Conservation (phyloP, 805 yeast species). For the Ogataea paraovalis region DNA sequence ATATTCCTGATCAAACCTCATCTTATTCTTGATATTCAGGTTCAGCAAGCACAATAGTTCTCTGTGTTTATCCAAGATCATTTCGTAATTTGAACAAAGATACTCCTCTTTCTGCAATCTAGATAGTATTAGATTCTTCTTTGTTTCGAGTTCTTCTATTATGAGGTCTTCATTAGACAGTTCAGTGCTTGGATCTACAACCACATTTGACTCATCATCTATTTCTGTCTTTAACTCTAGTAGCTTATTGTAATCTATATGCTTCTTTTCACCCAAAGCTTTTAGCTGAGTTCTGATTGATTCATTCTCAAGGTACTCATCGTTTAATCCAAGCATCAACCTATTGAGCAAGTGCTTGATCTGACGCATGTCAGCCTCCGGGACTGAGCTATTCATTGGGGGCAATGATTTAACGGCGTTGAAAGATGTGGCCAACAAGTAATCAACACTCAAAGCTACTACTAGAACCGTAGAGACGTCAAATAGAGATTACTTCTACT, state of each 20-base stretch:
- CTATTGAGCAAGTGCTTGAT: constrained; percentile 24
- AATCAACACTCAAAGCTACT: no score
- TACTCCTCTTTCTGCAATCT: constrained; percentile 34
- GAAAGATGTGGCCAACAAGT: no score
- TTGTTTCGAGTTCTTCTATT: constrained; percentile 19
- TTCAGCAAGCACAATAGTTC: constrained; percentile 23
- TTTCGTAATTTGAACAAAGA: constrained; percentile 25
- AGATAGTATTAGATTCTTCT: constrained; percentile 25
- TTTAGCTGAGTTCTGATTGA: constrained; percentile 11
- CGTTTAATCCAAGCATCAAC: constrained; percentile 27
- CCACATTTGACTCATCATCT: neutral
- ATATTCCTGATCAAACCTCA: constrained; percentile 18
- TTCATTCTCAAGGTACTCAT: constrained; percentile 25
- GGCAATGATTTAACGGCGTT: no score
- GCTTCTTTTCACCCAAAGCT: constrained; percentile 9
- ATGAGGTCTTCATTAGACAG: constrained; percentile 14
- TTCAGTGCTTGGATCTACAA: neutral
- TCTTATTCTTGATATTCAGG: constrained; percentile 13
- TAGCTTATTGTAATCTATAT: constrained; percentile 8
- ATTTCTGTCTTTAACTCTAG: neutral
- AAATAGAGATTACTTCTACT: no score
- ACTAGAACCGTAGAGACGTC: no score
- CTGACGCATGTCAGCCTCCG: constrained; percentile 16
- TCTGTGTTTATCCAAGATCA: constrained; percentile 25
- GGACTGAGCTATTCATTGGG: constrained; percentile 1